Evolutionary conservation across 2,329 filamentous ascomycete genomes (phyloP).

Genomic region (Phyllosticta citriasiana): DNA sequence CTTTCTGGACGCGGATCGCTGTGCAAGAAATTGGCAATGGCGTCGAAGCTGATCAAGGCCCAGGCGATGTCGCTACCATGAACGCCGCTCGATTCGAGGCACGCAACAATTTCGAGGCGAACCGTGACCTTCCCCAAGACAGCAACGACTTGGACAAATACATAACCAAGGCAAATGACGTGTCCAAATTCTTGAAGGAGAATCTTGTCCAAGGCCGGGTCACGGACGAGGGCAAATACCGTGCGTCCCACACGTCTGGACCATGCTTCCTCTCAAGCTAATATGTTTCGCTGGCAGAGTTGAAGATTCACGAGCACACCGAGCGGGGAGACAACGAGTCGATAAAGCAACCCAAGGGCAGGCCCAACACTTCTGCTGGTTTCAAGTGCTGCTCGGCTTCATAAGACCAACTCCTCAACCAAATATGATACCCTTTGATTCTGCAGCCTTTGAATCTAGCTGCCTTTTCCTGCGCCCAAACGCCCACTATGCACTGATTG

Average conservation of each 20-base stretch:
- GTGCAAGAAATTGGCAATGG: background rate
- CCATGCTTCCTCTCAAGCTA: slow-evolving; percentile 10
- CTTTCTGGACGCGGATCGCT: background rate
- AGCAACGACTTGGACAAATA: slow-evolving; percentile 52
- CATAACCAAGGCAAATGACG: slow-evolving; percentile 70
- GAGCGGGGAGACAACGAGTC: slow-evolving; percentile 91
- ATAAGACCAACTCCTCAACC: background rate
- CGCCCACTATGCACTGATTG: slow-evolving; percentile 17
- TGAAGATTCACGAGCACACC: slow-evolving; percentile 83
- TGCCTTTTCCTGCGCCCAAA: slow-evolving; percentile 12
- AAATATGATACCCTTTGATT: slow-evolving; percentile 8
- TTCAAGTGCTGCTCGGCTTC: slow-evolving; percentile 29
- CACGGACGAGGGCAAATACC: slow-evolving; percentile 43
- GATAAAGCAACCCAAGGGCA: slow-evolving; percentile 54
- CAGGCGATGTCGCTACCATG: slow-evolving; percentile 63
- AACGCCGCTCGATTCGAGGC: slow-evolving; percentile 62
- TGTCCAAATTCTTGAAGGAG: slow-evolving; percentile 66
- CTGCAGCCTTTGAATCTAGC: background rate
- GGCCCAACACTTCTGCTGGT: slow-evolving; percentile 25
- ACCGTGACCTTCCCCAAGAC: slow-evolving; percentile 45
- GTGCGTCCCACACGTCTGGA: slow-evolving; percentile 37
- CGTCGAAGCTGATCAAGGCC: background rate
- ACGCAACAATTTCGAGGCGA: slow-evolving; percentile 61
- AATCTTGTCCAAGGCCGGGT: slow-evolving; percentile 76
- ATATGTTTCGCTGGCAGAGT: slow-evolving; percentile 42